Evolutionary conservation across 23 red algal genomes (phyloP), one percentile per base, ranked within the genome.

Genomic region (Chondrus crispus): DNA sequence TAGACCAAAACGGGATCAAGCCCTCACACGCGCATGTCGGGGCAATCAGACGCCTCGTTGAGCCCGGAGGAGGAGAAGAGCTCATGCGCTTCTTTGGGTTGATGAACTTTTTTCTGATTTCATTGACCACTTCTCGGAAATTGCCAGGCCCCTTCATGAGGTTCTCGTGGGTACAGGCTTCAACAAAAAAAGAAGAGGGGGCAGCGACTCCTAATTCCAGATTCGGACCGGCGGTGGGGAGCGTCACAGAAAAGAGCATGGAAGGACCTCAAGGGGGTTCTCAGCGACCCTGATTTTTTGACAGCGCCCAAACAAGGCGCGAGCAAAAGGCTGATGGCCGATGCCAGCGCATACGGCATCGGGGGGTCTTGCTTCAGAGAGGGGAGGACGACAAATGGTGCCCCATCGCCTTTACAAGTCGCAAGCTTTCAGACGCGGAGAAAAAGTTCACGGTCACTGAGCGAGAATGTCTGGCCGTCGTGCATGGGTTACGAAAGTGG

Each of bases 61-160:
- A 83, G 78, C 51, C 78, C 8, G 13, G n/a, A 33, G 24, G 1
- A 0, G 78, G 45, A 1, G 45, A 33, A 10, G 78, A 83, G 1
- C 45, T 83, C 26, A 1, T 83, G 78, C 78, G 78, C 8, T 83
- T 83, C 24, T 26, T 83, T 1, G 78, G 78, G 40, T 22, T 83
- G 11, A 45, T 62, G 1, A 60, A 60, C 50, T 53, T 58, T 22
- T 83, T 45, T 11, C 78, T 6, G 2, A 83, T 38, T 2, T 58
- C 16, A 1, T 68, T 10, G 1, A 53, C 10, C 10, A 68, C 78
- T 83, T 2, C 57, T 41, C 2, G 29, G 52, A 83, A 11, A 83
- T 19, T 8, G 28, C 2, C 9, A 38, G n/a, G 24, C 48, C 78
- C 6, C 52, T 83, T 11, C 57, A 83, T 38, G 51, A 60, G 14